Base-by-base conservation (phyloP, 148 eudicot species). In the Fagopyrum esculentum region DNA sequence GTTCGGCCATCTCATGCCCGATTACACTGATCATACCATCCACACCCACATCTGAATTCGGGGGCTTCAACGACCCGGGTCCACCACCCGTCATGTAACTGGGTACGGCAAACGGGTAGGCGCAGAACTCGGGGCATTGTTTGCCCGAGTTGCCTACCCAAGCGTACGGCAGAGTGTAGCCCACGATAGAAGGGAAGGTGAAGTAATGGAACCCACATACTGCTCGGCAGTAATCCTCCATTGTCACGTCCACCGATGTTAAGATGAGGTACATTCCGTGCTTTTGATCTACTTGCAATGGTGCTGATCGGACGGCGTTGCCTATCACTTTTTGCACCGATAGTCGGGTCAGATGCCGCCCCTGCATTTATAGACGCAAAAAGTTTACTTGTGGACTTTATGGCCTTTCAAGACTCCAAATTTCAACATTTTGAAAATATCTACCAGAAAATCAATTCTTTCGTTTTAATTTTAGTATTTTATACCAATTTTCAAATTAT, bases 191-290 rank as follows among this genome's bases (percentile, higher is more conserved):
- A 0, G 98, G 93, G 79, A 94, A 94, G 0, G 98, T 94, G 81
- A 94, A 94, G 85, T 94, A 94, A 82, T 91, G 98, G 78, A 94
- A 94, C 29, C 98, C 98, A 52, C 98, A 94, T 0, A 94, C 97
- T 0, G 97, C 97, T 0, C 97, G 85, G 80, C 98, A 94, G 83
- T 87, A 94, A 71, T 94, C 98, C 79, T 94, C 91, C 73, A 94
- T 63, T 6, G 88, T 88, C 7, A 94, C 97, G 82, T 91, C 98
- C 5, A 35, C 77, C 3, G 96, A 82, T 0, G 96, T 87, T 4
- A 94, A 71, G 13, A 94, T 79, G 13, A 94, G 85, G 82, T 91
- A 94, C 60, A 94, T 84, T 52, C 98, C 97, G 80, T 86, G 84
- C 74, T 82, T 84, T 79, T 91, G 97, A 51, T 94, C 92, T 6